Evolutionary conservation across 108 stramenopile species (phyloP), one percentile per base, ranked within the genome.

Genomic region (Discostella pseudostelligera): DNA sequence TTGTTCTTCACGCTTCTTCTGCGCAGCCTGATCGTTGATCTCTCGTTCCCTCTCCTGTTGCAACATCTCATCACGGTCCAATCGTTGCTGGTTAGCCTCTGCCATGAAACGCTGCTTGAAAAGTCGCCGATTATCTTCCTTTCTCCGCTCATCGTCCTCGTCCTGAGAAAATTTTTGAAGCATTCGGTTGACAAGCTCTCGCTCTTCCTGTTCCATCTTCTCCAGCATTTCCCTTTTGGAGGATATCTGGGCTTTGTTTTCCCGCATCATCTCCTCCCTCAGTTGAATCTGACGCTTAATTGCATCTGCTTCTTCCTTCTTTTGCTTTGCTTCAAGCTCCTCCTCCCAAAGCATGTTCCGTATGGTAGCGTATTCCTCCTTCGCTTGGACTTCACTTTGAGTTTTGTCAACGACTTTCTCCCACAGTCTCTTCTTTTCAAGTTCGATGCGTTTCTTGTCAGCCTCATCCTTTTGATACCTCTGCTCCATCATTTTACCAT

Each of bases 331-430:
- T 48, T 81, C 76, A 6, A 83, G 50, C 68, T 87, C 86, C 67
- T 87, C 84, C 55, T 84, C 83, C 86, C 86, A 87, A 44, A 84
- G 59, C 67, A 87, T 58, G 43, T 78, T 78, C 37, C 86, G 81
- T 22, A 84, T 45, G 50, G 32, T 55, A 39, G 79, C 76, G 67
- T 81, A 69, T 32, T 87, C 85, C 26, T 82, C 83, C 45, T 82
- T 78, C 16, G 66, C 60, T 46, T 81, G 65, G 21, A 47, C 81
- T 39, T 62, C 60, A 35, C 74, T 81, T 36, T 65, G 60, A 25
- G 83, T 80, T 54, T 78, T 76, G 32, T 83, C 80, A 49, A 78
- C 80, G 32, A 83, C 83, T 53, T 64, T 78, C 20, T 71, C 37
- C 80, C 76, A 81, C 46, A 58, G 58, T 13, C 72, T 63, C 20